These are phyloP conservation scores for Epichloe brachyelytri DNA, from an alignment of 2,329 filamentous ascomycete genomes.

Conservation along the genomic window DNA sequence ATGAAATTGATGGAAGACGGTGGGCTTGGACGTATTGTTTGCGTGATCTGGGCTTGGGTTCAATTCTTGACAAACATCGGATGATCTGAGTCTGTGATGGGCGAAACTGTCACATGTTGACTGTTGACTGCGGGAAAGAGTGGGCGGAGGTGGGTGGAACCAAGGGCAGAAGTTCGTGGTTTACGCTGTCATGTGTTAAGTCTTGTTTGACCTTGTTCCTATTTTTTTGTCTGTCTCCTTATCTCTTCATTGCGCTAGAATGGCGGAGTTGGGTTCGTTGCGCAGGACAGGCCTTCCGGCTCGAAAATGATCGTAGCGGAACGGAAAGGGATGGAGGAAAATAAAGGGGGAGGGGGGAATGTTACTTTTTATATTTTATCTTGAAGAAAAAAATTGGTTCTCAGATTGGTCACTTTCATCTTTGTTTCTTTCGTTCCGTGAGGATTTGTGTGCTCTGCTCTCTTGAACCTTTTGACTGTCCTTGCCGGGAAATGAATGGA, in stretches of 20 bases:
- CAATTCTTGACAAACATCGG: background rate
- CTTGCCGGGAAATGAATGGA: no score
- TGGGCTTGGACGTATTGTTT: background rate
- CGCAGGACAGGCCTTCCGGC: conserved; percentile 7
- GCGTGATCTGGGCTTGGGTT: background rate
- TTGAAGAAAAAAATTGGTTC: background rate
- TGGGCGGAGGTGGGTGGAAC: background rate
- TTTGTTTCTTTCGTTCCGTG: no score
- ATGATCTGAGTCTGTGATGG: background rate
- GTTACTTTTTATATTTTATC: background rate
- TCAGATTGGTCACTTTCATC: background rate
- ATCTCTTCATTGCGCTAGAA: conserved; percentile 15
- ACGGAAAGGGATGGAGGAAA: conserved; percentile 7
- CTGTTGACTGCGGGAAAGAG: background rate
- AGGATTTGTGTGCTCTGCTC: no score
- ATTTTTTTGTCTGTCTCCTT: conserved; percentile 8
- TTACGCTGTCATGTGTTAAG: conserved; percentile 7
- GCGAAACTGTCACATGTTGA: background rate
- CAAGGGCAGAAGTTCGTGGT: background rate
- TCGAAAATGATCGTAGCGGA: conserved; percentile 12
- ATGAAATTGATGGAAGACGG: background rate
- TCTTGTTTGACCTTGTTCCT: conserved; percentile 7
- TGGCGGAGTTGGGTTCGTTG: conserved; percentile 14
- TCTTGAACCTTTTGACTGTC: no score
- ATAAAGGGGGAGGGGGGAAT: background rate